Percentiles rank a stretch among this genome's conserved stretches.
Evolutionary conservation across 305 asterid species (phyloP).

Genomic region (Fraxinus greggii): DNA sequence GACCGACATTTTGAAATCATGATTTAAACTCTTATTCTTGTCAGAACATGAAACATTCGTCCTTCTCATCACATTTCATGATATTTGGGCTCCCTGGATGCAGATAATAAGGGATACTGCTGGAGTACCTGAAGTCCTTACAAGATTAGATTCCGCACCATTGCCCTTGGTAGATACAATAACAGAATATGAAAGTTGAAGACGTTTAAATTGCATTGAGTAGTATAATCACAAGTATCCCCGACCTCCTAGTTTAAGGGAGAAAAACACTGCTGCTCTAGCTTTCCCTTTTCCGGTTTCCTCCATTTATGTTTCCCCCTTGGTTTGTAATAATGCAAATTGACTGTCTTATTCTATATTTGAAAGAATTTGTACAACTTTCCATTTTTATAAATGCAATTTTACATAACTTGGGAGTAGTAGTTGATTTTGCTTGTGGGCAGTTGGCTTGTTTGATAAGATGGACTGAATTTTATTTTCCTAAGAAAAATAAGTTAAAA

Average conservation of each 20-base stretch:
- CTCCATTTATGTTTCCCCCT: neutral
- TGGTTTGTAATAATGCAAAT: neutral
- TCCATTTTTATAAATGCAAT: neutral
- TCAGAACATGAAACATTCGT: neutral
- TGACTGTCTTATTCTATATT: neutral
- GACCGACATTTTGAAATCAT: neutral
- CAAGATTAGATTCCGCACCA: constrained; percentile 74
- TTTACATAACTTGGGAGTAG: neutral
- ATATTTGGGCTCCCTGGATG: constrained; percentile 5
- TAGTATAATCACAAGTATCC: neutral
- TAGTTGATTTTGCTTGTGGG: neutral
- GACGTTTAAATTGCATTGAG: neutral
- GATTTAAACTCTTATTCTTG: neutral
- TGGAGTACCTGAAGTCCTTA: constrained; percentile 91
- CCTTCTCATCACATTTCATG: neutral
- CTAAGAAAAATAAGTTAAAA: neutral
- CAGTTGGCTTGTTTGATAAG: neutral
- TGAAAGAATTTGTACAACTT: neutral
- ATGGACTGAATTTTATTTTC: neutral
- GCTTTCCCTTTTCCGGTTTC: neutral
- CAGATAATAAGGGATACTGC: constrained; percentile 76
- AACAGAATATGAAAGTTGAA: constrained; percentile 66
- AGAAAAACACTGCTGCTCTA: neutral
- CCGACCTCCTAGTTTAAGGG: neutral
- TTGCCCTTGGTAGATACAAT: constrained; percentile 41